Base-by-base conservation (phyloP, 148 eudicot species). In the Mesembryanthemum crystallinum region DNA sequence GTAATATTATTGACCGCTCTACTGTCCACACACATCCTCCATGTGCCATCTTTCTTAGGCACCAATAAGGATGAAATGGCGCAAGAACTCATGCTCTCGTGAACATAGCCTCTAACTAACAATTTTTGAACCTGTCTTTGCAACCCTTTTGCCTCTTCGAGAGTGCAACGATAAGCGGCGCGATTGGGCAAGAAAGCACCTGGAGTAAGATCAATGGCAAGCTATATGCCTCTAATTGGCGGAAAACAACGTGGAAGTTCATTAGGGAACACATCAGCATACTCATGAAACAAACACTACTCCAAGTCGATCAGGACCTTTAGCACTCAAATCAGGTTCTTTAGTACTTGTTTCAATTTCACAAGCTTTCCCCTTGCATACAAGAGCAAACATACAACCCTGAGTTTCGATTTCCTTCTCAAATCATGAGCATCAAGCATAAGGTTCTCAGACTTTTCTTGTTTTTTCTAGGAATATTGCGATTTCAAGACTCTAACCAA, bases 1-100 rank as follows among this genome's bases (percentile, higher is more conserved):
- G 73, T 67, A 15, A 76, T 67, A 1, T 76, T 67, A 62, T 54
- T 76, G 23, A 76, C 30, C 1, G 35, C 73, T 9, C 37, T 9
- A 21, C 54, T 29, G 54, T 76, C 35, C n/a, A 66, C 28, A 32
- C 72, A 67, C 52, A 57, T 66, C 5, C 65, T 9, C 64, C 54
- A 52, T 7, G 72, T 52, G 17, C 74, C 62, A 71, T 71, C 74
- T n/a, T 71, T 71, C 32, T 69, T 69, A n/a, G 57, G 55, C 5
- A 47, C 57, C 21, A 69, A 15, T 10, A 69, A 21, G 1, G 23
- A 24, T 5, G 74, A 62, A 18, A 71, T 39, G 3, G n/a, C 21
- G 14, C 62, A 52, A 8, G 62, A 62, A 71, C 74, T 71, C 37
- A 71, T 28, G 15, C 74, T 51, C 13, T 71, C 74, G 13, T 39